These are phyloP conservation scores for Colletotrichum musae DNA, from an alignment of 2,329 filamentous ascomycete species.

Conservation along the genomic window DNA sequence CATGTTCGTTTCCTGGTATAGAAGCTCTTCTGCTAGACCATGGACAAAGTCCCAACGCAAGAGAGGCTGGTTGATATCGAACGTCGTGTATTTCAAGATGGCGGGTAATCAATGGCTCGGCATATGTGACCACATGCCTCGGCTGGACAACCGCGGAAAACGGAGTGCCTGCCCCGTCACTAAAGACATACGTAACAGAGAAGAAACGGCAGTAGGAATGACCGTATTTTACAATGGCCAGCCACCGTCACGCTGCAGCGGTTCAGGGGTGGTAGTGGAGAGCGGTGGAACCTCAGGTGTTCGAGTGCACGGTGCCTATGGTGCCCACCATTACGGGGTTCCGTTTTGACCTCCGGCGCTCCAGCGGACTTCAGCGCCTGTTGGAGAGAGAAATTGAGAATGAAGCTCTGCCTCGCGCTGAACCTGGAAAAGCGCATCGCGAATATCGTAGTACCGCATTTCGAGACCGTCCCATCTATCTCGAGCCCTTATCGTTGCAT, in stretches of 20 bases:
- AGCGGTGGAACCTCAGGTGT: conserved; percentile 20
- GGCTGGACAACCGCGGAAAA: conserved; percentile 29
- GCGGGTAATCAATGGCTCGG: conserved; percentile 30
- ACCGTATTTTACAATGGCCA: too few relatives aligned
- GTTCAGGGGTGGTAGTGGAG: conserved; percentile 4
- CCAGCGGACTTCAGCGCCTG: conserved; percentile 38
- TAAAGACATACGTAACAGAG: not conserved
- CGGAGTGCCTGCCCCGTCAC: conserved; percentile 23
- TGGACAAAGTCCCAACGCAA: not conserved
- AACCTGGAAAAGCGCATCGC: conserved; percentile 24
- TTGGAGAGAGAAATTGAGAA: conserved; percentile 7
- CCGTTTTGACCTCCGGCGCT: conserved; percentile 38
- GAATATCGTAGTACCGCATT: conserved; percentile 25
- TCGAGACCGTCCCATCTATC: conserved; percentile 19
- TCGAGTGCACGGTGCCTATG: conserved; percentile 34
- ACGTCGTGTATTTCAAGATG: not conserved
- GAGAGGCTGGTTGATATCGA: not conserved
- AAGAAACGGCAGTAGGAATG: not conserved
- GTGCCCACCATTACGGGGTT: conserved; percentile 28
- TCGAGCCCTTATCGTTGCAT: not conserved
- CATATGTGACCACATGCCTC: conserved; percentile 42
- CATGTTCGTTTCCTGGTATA: conserved; percentile 44
- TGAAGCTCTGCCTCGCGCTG: conserved; percentile 35
- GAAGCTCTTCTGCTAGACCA: not conserved
- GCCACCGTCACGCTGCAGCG: not conserved